Conservation (phyloP, 148 eudicot species). For the Selenicereus undatus region DNA sequence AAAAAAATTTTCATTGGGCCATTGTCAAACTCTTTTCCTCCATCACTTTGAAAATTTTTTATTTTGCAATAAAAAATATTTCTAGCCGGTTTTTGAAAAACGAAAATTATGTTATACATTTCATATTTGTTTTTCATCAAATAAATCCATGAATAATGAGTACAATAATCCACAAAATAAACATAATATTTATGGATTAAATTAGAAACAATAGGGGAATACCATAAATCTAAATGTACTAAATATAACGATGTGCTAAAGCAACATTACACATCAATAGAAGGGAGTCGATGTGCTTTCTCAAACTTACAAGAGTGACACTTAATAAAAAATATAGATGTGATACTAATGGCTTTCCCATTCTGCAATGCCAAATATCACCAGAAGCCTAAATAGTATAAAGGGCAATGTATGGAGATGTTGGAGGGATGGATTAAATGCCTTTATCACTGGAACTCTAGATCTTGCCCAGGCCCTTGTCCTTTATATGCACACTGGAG, state of each 20-base stretch:
- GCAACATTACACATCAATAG: neutral
- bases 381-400: neutral
- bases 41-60: neutral
- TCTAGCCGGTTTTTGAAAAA: neutral
- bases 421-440: neutral
- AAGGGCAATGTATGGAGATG: neutral
- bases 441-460: neutral
- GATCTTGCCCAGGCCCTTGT: neutral
- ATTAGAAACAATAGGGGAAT: neutral
- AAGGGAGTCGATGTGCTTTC: neutral
- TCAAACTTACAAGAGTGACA: neutral
- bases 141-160: neutral
- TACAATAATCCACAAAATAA: neutral
- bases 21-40: neutral
- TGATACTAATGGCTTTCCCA: no score
- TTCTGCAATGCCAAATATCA: neutral
- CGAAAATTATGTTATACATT: neutral
- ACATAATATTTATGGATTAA: neutral
- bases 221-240: neutral
- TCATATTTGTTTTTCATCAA: neutral
- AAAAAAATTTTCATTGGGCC: neutral
- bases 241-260: neutral
- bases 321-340: neutral
- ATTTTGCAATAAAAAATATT: neutral
- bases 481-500: neutral